Percentiles rank a stretch among this genome's conserved stretches.
Conservation (phyloP, 129 eudicot genomes). For the Lactuca sativa region DNA sequence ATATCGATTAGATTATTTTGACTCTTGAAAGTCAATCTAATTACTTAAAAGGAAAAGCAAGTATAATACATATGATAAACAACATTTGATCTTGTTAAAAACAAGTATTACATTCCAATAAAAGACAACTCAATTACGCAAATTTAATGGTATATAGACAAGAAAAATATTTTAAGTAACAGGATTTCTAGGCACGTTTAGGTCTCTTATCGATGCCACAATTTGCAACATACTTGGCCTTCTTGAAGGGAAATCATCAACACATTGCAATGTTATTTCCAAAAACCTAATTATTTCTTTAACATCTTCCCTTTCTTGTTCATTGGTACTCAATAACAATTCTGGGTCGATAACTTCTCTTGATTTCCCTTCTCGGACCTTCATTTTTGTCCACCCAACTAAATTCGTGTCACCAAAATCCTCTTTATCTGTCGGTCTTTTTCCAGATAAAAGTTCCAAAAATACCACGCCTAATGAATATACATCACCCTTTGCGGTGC, state of each 20-base stretch:
- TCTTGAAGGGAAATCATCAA: conserved; percentile 91
- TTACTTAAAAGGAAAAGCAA: neutral
- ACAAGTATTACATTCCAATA: conserved; percentile 22
- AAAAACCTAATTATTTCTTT: conserved; percentile 81
- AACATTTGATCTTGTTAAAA: conserved; percentile 14
- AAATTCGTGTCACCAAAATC: conserved; percentile 90
- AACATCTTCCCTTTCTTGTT: conserved; percentile 58
- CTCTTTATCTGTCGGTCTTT: conserved; percentile 85
- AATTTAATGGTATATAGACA: conserved; percentile 8
- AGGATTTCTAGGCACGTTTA: conserved; percentile 45
- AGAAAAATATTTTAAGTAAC: conserved; percentile 13
- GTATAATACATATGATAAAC: neutral
- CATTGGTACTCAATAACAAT: conserved; percentile 42
- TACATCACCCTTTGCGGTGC: conserved; percentile 90
- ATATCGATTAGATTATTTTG: neutral
- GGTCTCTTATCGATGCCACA: conserved; percentile 81
- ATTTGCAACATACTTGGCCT: conserved; percentile 93
- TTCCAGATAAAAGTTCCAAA: conserved; percentile 67
- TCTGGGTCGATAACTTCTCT: conserved; percentile 85
- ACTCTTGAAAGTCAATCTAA: neutral
- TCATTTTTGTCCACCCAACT: conserved; percentile 90
- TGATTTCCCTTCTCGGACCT: conserved; percentile 81
- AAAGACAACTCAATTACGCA: conserved; percentile 12
- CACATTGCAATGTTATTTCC: conserved; percentile 78
- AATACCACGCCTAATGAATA: conserved; percentile 81